Evolutionary conservation across 1,139 yeast genomes (phyloP), one percentile per base, ranked within the genome.

Genomic region (Sugiyamaella sp.): DNA sequence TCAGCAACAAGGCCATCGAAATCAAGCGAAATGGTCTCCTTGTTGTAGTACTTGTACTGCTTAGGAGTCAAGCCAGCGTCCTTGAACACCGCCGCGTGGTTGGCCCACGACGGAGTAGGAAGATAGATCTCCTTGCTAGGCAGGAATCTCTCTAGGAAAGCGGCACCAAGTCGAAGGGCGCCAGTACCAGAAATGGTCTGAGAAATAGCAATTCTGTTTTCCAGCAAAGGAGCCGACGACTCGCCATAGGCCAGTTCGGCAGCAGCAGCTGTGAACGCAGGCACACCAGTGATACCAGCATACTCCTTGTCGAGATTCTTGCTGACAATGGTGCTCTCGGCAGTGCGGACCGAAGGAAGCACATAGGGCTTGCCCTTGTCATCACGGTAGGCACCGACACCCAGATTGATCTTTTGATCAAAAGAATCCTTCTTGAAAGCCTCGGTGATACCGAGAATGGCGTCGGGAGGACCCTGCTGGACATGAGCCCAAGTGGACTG

Each of bases 331-430:
- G 51, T 46, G 55, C 57, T 51, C 61, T 90, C 97, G 46, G 65
- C 96, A 61, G 76, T 73, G 60, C 75, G 80, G 12, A 91, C 95
- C 3, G 93, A 84, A 3, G 96, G 96, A 52, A 91, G 79, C 42
- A 91, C 84, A 85, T 95, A 88, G 22, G 97, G 97, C 69, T 84
- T 80, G 43, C 97, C 98, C 50, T 72, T 63, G 63, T 83, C 80
- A 69, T 89, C 96, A 70, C 97, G 81, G 27, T 41, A 93, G 46
- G 98, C 98, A 60, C 98, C 98, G 58, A 91, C 91, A 53, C 97
- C 97, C 61, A 89, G 77, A 72, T 90, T 96, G 60, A 91, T 89
- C 76, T 91, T 93, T 57, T 80, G 77, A 4, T 68, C 70, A 48
- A 70, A 67, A 12, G 63, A 17, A 61, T 81, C 65, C 59, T 63